Base-by-base conservation (phyloP, 345 rosid genomes). In the Populus alba region DNA sequence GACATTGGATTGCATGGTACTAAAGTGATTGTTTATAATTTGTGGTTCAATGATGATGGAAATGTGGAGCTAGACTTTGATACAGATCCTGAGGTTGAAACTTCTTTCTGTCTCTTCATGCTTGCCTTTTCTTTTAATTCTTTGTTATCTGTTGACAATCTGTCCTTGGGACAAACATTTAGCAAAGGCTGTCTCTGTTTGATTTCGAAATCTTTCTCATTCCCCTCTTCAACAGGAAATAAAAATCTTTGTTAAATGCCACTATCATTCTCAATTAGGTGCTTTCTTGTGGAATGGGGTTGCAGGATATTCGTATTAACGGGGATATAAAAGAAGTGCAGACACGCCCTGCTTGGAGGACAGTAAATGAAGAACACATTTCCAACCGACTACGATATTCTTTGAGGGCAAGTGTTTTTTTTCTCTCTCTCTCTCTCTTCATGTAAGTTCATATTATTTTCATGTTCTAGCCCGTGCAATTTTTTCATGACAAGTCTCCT, bases 1-100 rank as follows among this genome's bases (percentile, higher is more conserved):
- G 90, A 91, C 79, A 76, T 96, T 76, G 94, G 91, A 59, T 33
- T 85, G 16, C 97, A 89, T 88, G 99, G 99, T 70, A 96, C 99
- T 69, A 96, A 92, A 87, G 84, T 96, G 75, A 83, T 94, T 18
- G 80, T 96, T 78, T 96, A 94, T 85, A 96, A 96, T 83, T 72
- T 96, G 75, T 96, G 99, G 99, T 82, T 83, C 80, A 88, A 74
- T 80, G 87, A 91, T 39, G 92, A 87, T 57, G 92, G 90, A 39
- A 86, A 80, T 35, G 9, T 84, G 84, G 99, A 96, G 85, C 85
- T 96, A 61, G 98, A 96, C 88, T 94, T 96, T 47, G 89, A 88
- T 78, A 76, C 87, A 7, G 89, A 83, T 85, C 75, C 89, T 71
- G 83, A 84, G 97, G 99, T 96, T 81, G 69, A 79, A 51, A n/a